Evolutionary conservation across 805 yeast genomes (phyloP).

Genomic region (Candida palmyrensis): DNA sequence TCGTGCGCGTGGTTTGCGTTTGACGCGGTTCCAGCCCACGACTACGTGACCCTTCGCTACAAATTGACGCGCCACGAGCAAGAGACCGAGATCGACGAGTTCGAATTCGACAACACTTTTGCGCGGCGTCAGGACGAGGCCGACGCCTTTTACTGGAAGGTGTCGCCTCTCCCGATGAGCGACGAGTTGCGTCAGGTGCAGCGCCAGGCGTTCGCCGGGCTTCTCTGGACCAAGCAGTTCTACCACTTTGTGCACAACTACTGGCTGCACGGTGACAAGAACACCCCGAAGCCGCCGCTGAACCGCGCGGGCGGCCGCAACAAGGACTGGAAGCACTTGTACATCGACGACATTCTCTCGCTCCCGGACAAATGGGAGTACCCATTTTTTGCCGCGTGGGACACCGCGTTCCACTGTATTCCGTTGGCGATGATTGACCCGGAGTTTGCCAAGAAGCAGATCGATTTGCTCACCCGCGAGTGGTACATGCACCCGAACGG

Average conservation of each 20-base stretch:
- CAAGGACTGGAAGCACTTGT: slow-evolving; percentile 82
- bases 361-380: slow-evolving; percentile 96
- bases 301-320: slow-evolving; percentile 86
- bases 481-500: slow-evolving; percentile 99
- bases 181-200: slow-evolving; percentile 78
- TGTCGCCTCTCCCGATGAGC: slow-evolving; percentile 78
- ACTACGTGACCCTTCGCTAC: slow-evolving; percentile 80
- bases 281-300: slow-evolving; percentile 66
- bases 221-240: slow-evolving; percentile 90
- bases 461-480: slow-evolving; percentile 81
- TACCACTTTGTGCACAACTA: slow-evolving; percentile 80
- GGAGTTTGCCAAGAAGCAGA: slow-evolving; percentile 82
- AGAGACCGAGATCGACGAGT: slow-evolving; percentile 61
- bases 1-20: slow-evolving; percentile 80
- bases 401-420: slow-evolving; percentile 89
- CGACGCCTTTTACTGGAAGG: slow-evolving; percentile 86
- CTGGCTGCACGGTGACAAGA: slow-evolving; percentile 86
- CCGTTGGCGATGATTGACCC: slow-evolving; percentile 94
- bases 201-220: slow-evolving; percentile 91
- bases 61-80: slow-evolving; percentile 45
- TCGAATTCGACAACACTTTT: slow-evolving; percentile 63
- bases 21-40: slow-evolving; percentile 79
- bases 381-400: slow-evolving; percentile 97
- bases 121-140: slow-evolving; percentile 79
- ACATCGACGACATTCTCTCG: slow-evolving; percentile 81